Percentiles rank a stretch among this genome's conserved stretches.
These are phyloP conservation scores for Tephrocybe sp. DNA, from an alignment of 768 basidiomycete genomes.

Conservation along the genomic window DNA sequence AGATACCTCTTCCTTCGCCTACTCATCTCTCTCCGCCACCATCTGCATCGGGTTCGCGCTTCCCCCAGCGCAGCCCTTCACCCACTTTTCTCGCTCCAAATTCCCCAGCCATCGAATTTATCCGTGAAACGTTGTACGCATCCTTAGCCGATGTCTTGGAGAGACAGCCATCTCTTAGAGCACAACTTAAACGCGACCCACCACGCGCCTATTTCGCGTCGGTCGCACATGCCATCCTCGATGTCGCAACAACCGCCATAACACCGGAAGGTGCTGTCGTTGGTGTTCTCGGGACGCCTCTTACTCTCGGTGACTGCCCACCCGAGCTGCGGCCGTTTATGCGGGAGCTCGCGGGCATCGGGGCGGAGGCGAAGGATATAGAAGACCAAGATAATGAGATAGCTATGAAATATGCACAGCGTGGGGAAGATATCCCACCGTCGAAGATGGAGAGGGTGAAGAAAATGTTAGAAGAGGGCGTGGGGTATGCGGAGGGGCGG, in stretches of 20 bases:
- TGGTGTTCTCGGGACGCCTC: slow-evolving; percentile 55
- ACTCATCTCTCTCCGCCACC: slow-evolving; percentile 27
- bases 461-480: slow-evolving; percentile 57
- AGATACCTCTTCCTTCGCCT: slow-evolving; percentile 24
- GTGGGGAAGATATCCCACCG: slow-evolving; percentile 32
- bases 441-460: slow-evolving; percentile 61
- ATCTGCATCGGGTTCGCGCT: slow-evolving; percentile 20
- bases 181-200: slow-evolving; percentile 60
- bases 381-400: slow-evolving; percentile 52
- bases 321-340: slow-evolving; percentile 67
- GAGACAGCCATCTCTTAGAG: slow-evolving; percentile 50
- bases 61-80: slow-evolving; percentile 29
- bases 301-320: slow-evolving; percentile 66
- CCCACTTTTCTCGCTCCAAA: slow-evolving; percentile 44
- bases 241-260: slow-evolving; percentile 55
- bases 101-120: slow-evolving; percentile 70
- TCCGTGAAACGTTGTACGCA: slow-evolving; percentile 87
- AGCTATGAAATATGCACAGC: slow-evolving; percentile 44
- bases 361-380: slow-evolving; percentile 46
- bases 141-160: slow-evolving; percentile 72
- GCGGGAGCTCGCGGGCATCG: slow-evolving; percentile 58
- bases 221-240: slow-evolving; percentile 70
- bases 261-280: slow-evolving; percentile 50
- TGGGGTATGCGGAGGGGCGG: slow-evolving; percentile 40
- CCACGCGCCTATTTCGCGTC: slow-evolving; percentile 78